Base-by-base conservation (phyloP, 2,329 filamentous ascomycete genomes). In the Pleurostoma richardsiae region DNA sequence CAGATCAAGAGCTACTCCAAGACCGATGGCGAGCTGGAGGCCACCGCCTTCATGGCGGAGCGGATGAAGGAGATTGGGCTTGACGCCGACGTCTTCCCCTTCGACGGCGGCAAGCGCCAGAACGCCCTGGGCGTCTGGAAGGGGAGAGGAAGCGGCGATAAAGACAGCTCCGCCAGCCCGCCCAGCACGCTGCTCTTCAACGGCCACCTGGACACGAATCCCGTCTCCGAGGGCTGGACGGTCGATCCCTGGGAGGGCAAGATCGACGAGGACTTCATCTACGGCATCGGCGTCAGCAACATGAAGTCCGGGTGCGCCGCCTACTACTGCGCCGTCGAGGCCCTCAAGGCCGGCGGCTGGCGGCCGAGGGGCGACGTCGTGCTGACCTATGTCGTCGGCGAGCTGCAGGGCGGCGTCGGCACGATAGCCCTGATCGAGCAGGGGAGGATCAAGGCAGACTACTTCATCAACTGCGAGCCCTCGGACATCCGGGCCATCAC, bases 281-380 rank as follows among this genome's bases (percentile, higher is more conserved):
- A 60, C 47, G 58, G 58, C 36, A 59, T 59, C 40, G 58, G 58
- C 29, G 58, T 60, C 46, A 57, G 54, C 42, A 59, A 59, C 49
- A 60, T 60, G 58, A 60, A 60, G 40, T 55, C 57, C 3, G 59
- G 59, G 28, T 60, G 57, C 44, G 59, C 59, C 1, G 59, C 58
- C 30, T 59, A 58, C 49, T 59, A 49, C 44, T 57, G 56, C 43
- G 56, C 56, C 5, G 57, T 59, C n/a, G 48, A 58, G 36, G 46
- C 54, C 2, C 48, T 59, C 6, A 50, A 49, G 33, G 44, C 42
- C 8, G 40, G 41, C 40, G 54, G 56, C 28, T 59, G 57, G 57
- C 29, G 27, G 29, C 57, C 57, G 0, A 44, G 51, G 7, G 57
- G 49, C 11, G 50, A 57, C 42, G 56, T 59, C 27, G 45, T 47